Percentiles rank a stretch among this genome's conserved stretches.
These are phyloP conservation scores for Miscanthus lutarioriparius DNA, from an alignment of 176 grass and related monocot genomes.

Conservation along the genomic window DNA sequence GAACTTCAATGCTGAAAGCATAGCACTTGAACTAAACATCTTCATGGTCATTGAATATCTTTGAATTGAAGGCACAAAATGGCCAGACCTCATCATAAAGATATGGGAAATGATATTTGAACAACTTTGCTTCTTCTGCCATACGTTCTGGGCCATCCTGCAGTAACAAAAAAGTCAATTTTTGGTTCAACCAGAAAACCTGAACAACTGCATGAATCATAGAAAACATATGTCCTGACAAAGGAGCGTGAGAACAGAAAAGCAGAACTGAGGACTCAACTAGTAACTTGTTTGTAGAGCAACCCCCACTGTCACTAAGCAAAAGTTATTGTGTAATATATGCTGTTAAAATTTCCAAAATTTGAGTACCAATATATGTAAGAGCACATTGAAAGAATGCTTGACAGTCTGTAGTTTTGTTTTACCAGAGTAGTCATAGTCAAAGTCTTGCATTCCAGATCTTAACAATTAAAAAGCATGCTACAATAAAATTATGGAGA, in stretches of 20 bases:
- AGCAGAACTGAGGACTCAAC: neutral
- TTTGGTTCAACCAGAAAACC: slow-evolving; percentile 16
- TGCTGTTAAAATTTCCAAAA: neutral
- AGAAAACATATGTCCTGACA: neutral
- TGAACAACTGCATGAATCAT: neutral
- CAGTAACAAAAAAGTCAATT: slow-evolving; percentile 5
- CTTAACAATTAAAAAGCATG: neutral
- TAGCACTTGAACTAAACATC: neutral
- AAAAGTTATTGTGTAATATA: neutral
- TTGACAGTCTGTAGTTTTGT: neutral
- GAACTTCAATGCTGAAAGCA: neutral
- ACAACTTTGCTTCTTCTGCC: slow-evolving; percentile 72
- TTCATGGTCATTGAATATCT: neutral
- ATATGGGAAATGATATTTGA: slow-evolving; percentile 89
- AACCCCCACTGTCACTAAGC: neutral
- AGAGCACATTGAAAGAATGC: neutral
- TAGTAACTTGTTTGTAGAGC: neutral
- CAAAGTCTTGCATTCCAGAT: neutral
- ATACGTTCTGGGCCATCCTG: slow-evolving; percentile 86
- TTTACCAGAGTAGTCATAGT: neutral
- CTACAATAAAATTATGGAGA: neutral
- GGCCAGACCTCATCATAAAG: slow-evolving; percentile 76
- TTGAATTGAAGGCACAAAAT: neutral
- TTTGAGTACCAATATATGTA: neutral
- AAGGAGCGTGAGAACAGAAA: neutral